phyloP scores from a whole-genome alignment of 192 early-diverging fungal genomes.

The Gaertneriomyces semiglobifer region DNA sequence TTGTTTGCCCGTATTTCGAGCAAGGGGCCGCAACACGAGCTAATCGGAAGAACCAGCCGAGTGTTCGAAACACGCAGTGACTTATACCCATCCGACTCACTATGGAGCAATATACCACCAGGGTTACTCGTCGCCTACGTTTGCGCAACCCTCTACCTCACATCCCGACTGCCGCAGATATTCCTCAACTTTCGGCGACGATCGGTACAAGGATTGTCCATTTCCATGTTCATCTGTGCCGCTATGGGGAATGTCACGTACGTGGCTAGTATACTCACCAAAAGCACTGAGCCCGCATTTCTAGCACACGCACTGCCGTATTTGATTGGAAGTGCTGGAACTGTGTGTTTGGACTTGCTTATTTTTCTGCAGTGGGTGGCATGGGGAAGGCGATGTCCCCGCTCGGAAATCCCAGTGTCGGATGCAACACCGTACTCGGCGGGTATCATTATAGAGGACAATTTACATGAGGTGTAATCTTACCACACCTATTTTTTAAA shows the following conservation, averaged over 20 bases:
- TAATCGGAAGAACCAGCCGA: too few relatives aligned
- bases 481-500: too few relatives aligned
- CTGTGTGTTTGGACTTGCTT: constrained; percentile 26
- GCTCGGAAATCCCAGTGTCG: too few relatives aligned
- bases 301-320: constrained; percentile 24
- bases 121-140: constrained; percentile 67
- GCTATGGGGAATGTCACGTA: constrained; percentile 70
- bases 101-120: constrained; percentile 5
- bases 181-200: constrained; percentile 59
- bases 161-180: constrained; percentile 73
- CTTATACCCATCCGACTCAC: too few relatives aligned
- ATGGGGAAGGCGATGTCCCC: too few relatives aligned
- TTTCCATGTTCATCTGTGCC: constrained; percentile 70
- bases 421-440: too few relatives aligned
- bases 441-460: too few relatives aligned
- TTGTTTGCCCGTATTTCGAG: too few relatives aligned
- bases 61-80: too few relatives aligned
- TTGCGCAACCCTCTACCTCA: constrained; percentile 63
- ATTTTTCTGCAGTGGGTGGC: constrained; percentile 30
- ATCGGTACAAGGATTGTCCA: constrained; percentile 70
- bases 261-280: constrained; percentile 47
- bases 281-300: constrained; percentile 31
- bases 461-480: too few relatives aligned
- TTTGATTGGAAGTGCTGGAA: constrained; percentile 31
- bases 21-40: too few relatives aligned